A percentile compares a stretch with the other conserved stretches of the same genome.
phyloP scores from a whole-genome alignment of 305 asterid genomes.

The Petunia hybrid region DNA sequence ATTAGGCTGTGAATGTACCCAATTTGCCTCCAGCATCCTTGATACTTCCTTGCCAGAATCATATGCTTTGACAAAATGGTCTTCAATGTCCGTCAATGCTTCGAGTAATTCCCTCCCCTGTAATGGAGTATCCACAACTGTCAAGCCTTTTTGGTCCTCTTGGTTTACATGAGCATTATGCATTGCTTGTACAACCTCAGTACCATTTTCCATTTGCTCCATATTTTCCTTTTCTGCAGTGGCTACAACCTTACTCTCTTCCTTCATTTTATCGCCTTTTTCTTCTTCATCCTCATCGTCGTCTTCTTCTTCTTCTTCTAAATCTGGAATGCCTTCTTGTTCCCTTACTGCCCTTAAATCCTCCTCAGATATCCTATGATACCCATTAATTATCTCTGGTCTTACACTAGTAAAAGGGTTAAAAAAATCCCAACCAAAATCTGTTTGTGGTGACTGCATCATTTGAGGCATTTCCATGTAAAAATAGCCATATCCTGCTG shows the following conservation, averaged over 20 bases:
- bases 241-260: slow-evolving; percentile 43
- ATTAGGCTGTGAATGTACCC: slow-evolving; percentile 83
- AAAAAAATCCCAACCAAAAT: slow-evolving; percentile 95
- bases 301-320: slow-evolving; percentile 67
- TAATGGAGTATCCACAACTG: slow-evolving; percentile 69
- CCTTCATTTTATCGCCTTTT: slow-evolving; percentile 49
- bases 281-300: not conserved
- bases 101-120: slow-evolving; percentile 88
- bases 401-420: slow-evolving; percentile 71
- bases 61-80: slow-evolving; percentile 77
- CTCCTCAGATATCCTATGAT: slow-evolving; percentile 76
- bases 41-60: slow-evolving; percentile 89
- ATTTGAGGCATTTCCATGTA: slow-evolving; percentile 69
- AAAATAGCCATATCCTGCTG: slow-evolving; percentile 59
- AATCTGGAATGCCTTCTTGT: slow-evolving; percentile 89
- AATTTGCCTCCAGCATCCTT: slow-evolving; percentile 86
- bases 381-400: slow-evolving; percentile 61
- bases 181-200: slow-evolving; percentile 47
- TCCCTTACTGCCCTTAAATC: slow-evolving; percentile 87
- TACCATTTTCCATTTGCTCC: slow-evolving; percentile 37
- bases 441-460: slow-evolving; percentile 66
- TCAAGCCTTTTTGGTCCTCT: slow-evolving; percentile 54
- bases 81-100: slow-evolving; percentile 83
- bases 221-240: slow-evolving; percentile 40
- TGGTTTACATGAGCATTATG: slow-evolving; percentile 45